Conservation (phyloP, 352 stramenopile genomes). For the Globisporangium lucens region DNA sequence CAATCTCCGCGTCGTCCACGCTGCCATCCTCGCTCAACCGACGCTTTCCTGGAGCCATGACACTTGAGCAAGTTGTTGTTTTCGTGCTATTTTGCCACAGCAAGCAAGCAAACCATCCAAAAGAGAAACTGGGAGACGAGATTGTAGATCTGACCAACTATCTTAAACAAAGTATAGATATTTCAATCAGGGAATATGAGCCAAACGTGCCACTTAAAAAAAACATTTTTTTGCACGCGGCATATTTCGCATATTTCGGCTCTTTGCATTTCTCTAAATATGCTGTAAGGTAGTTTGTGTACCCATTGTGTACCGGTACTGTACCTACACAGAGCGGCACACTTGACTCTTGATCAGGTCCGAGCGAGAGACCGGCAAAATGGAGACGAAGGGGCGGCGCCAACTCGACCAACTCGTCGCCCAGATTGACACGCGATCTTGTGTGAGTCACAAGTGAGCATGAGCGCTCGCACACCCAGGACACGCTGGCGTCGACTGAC, state of each 20-base stretch:
- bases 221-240: too few species aligned
- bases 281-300: too few species aligned
- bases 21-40: conserved; percentile 18
- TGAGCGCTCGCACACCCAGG: not conserved
- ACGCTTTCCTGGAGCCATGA: conserved; percentile 21
- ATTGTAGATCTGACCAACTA: not conserved
- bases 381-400: not conserved
- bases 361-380: not conserved
- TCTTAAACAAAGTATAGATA: not conserved
- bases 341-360: too few species aligned
- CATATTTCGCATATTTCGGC: too few species aligned
- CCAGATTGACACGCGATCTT: not conserved
- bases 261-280: too few species aligned
- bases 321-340: too few species aligned
- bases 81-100: not conserved
- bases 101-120: conserved; percentile 2
- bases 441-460: not conserved
- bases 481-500: not conserved
- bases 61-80: not conserved
- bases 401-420: not conserved
- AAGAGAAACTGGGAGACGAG: not conserved
- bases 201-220: too few species aligned
- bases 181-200: not conserved
- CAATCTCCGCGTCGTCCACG: not conserved
- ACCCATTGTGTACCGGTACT: too few species aligned